phyloP scores from a whole-genome alignment of 805 yeast species.

The Clavispora fructus region DNA sequence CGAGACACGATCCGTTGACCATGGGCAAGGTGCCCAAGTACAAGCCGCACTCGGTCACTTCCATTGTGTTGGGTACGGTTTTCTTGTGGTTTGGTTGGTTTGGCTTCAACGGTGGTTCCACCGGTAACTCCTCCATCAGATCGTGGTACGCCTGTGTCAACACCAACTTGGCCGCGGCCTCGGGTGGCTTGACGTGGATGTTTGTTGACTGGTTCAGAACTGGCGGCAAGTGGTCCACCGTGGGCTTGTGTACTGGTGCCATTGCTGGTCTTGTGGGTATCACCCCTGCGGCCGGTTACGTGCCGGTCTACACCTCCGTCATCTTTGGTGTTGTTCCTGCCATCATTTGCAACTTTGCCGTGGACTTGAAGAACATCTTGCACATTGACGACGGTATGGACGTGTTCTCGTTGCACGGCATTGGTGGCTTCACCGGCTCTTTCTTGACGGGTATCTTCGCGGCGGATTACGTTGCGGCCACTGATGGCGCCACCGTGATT shows the following conservation, averaged over 20 bases:
- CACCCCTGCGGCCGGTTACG: conserved; percentile 96
- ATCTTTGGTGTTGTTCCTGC: conserved; percentile 14
- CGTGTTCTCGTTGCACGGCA: conserved; percentile 89
- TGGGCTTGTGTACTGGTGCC: conserved; percentile 91
- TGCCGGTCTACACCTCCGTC: conserved; percentile 64
- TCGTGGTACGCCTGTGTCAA: conserved; percentile 92
- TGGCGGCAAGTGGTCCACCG: conserved; percentile 87
- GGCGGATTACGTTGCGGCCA: conserved; percentile 79
- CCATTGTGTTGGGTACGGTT: conserved; percentile 87
- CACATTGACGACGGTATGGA: conserved; percentile 93
- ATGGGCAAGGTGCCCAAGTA: conserved; percentile 73
- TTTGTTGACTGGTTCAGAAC: conserved; percentile 81
- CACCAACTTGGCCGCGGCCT: conserved; percentile 90
- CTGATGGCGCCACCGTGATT: conserved; percentile 64
- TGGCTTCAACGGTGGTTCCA: conserved; percentile 97
- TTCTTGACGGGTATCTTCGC: conserved; percentile 89
- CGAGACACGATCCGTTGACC: conserved; percentile 78
- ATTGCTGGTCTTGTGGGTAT: conserved; percentile 92
- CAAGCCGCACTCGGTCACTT: conserved; percentile 89
- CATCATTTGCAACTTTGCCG: conserved; percentile 75
- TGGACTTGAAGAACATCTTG: conserved; percentile 67
- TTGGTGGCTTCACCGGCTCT: conserved; percentile 86
- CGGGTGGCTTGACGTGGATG: conserved; percentile 95
- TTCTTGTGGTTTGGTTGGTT: conserved; percentile 99
- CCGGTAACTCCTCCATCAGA: conserved; percentile 89